Conservation (phyloP, 129 eudicot genomes). For the Centaurea solstitialis region DNA sequence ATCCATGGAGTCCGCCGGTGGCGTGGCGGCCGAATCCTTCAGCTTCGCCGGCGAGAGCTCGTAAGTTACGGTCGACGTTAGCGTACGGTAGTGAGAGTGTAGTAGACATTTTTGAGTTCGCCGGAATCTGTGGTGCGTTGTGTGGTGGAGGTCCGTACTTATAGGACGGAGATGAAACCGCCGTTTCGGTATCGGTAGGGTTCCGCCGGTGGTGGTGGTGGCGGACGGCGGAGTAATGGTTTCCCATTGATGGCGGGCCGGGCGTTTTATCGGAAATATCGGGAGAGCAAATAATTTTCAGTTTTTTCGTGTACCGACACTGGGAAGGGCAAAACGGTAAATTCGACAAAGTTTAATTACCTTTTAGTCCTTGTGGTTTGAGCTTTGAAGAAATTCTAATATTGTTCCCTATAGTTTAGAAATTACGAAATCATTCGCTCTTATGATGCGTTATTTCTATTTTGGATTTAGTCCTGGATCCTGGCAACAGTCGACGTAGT, state of each 20-base stretch:
- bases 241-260: constrained; percentile 25
- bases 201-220: constrained; percentile 42
- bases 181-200: constrained; percentile 13
- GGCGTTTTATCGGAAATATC: constrained; percentile 6
- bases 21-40: constrained; percentile 92
- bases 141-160: constrained; percentile 13
- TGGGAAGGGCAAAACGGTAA: too few relatives aligned
- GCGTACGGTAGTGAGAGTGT: constrained; percentile 52
- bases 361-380: too few relatives aligned
- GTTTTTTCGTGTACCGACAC: too few relatives aligned
- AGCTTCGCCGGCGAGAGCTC: constrained; percentile 83
- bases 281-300: neutral
- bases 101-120: constrained; percentile 11
- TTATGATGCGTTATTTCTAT: too few relatives aligned
- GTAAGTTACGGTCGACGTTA: constrained; percentile 56
- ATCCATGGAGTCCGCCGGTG: constrained; percentile 76
- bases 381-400: too few relatives aligned
- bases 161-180: constrained; percentile 21
- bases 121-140: constrained; percentile 23
- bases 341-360: too few relatives aligned
- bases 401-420: too few relatives aligned
- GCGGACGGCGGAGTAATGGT: constrained; percentile 29
- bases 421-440: too few relatives aligned
- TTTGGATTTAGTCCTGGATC: too few relatives aligned
- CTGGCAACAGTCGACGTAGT: too few relatives aligned